Base-by-base conservation (phyloP, 139 green algal species). In the Coelastrella sp. region DNA sequence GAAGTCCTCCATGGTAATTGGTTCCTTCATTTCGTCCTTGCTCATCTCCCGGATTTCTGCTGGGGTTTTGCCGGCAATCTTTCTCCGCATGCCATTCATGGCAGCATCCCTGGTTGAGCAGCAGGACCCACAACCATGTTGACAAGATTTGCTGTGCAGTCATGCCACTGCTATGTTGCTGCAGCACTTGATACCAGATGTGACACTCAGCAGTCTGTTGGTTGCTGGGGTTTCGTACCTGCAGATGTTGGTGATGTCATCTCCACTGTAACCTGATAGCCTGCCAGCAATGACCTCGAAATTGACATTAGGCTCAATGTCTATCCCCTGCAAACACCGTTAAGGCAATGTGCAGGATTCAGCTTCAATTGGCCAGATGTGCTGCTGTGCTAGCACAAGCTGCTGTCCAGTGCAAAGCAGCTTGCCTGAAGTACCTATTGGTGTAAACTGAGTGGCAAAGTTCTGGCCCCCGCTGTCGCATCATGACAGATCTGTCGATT, bases 41-140 rank as follows among this genome's bases (percentile, higher is more conserved):
- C 87, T 86, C 86, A 90, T 89, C 79, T 91, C 84, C 23, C 88
- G 75, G 48, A 98, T 95, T 82, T 98, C 90, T 25, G 91, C 87
- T 23, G 93, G 92, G 2, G 89, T 93, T 85, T 94, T 95, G 67
- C 96, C 96, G 9, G 91, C 87, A 15, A 96, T 96, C 25, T 91
- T 89, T 48, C 94, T 91, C 19, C 96, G 90, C 92, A 98, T 96
- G 79, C 95, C 94, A 86, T 96, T 97, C 92, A 98, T 94, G 15
- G 94, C 94, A 19, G 96, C 96, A 79, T 98, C 95, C 38, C 95
- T 87, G 89, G n/a, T n/a, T n/a, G n/a, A 57, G 45, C 15, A 57
- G 15, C 45, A 57, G 45, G 45, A 57, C 11, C 0, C 45, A 57
- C 15, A 9, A 57, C 15, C 45, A 57, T 57, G 11, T 13, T 57